Evolutionary conservation across 2,329 filamentous ascomycete species (phyloP).

Genomic region (Talaromyces sp.): DNA sequence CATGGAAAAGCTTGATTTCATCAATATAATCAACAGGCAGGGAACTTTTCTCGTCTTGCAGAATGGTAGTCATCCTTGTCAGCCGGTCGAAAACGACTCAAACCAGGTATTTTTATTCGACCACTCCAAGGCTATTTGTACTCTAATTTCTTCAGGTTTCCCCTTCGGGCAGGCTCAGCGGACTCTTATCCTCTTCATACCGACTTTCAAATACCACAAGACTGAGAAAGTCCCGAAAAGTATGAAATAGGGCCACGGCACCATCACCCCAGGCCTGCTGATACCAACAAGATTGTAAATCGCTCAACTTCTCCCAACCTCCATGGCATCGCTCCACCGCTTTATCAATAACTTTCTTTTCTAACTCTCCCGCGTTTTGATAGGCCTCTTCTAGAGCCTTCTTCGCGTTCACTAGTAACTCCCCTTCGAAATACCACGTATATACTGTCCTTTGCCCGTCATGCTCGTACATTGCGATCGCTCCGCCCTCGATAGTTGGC

Average conservation of each 20-base stretch:
- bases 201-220: constrained; percentile 8
- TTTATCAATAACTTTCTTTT: background rate
- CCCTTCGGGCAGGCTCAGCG: background rate
- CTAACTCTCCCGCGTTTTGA: background rate
- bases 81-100: too few species aligned
- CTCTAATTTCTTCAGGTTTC: too few species aligned
- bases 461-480: constrained; percentile 10
- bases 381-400: background rate
- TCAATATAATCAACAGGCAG: too few species aligned
- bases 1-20: too few species aligned
- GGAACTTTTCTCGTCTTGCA: too few species aligned
- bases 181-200: constrained; percentile 13
- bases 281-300: constrained; percentile 11
- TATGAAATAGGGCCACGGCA: background rate
- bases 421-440: constrained; percentile 4
- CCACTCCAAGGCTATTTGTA: too few species aligned
- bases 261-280: constrained; percentile 4
- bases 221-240: constrained; percentile 12
- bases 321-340: constrained; percentile 5
- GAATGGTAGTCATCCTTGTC: too few species aligned
- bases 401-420: background rate
- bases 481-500: constrained; percentile 1
- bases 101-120: too few species aligned
- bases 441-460: constrained; percentile 8
- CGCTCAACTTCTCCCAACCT: constrained; percentile 7